phyloP scores from a whole-genome alignment of 352 stramenopile genomes.

The Phytophthora sansomeana region DNA sequence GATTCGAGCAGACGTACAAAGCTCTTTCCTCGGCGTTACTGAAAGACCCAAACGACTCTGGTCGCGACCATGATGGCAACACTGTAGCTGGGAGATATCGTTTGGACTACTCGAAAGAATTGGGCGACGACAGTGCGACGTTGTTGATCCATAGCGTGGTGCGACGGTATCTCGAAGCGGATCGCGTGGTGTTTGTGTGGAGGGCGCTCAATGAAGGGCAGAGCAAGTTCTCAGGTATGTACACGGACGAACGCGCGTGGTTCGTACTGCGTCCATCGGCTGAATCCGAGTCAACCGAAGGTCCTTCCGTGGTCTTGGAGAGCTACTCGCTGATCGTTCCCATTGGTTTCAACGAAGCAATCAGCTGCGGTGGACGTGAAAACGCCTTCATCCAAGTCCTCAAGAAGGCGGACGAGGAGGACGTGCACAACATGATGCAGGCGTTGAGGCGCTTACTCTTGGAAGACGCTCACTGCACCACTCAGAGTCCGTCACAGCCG shows the following conservation, averaged over 20 bases:
- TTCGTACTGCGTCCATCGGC: conserved; percentile 14
- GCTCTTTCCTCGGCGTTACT: background rate
- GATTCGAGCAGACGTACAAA: background rate
- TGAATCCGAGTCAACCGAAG: background rate
- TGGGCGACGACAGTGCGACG: background rate
- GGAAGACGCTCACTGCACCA: background rate
- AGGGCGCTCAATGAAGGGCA: conserved; percentile 41
- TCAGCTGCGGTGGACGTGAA: background rate
- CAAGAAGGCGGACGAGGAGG: background rate
- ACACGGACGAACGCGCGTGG: conserved; percentile 57
- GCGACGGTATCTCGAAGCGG: conserved; percentile 39
- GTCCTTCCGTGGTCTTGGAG: conserved; percentile 2
- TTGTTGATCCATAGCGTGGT: conserved; percentile 31
- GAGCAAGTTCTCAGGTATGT: conserved; percentile 33
- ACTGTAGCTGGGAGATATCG: background rate
- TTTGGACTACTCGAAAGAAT: background rate
- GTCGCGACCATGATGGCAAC: background rate
- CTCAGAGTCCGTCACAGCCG: too few species aligned
- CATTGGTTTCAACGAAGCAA: conserved; percentile 2
- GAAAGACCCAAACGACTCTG: background rate
- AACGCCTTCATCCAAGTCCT: conserved; percentile 1
- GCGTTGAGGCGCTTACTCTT: background rate
- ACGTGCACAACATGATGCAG: conserved; percentile 2
- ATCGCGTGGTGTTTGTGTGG: conserved; percentile 59
- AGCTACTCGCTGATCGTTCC: background rate